Base-by-base conservation (phyloP, 2,329 filamentous ascomycete species). In the Colletotrichum sp. region DNA sequence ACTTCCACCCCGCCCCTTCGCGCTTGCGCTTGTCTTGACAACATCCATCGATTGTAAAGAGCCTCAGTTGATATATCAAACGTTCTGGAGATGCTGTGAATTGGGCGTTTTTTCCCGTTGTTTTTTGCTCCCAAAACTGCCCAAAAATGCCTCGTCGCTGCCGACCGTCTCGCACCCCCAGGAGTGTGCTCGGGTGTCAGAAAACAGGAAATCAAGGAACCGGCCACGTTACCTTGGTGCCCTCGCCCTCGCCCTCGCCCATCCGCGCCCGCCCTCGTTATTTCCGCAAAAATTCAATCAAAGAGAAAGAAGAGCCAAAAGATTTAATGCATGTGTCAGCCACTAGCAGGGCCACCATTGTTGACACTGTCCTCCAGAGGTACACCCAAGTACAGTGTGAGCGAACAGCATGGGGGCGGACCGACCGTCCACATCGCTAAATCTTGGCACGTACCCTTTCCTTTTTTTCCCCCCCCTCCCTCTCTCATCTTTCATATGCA, bases 1-100 rank as follows among this genome's bases (percentile, higher is more conserved):
- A 75, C 73, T 75, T 75, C 73, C 73, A 75, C 73, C 73, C 73
- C 73, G 73, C 73, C 64, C 73, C 73, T 75, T 68, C 73, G 73
- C 73, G 73, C 73, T 65, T 73, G 73, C 73, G 73, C 73, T 75
- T 75, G 73, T 75, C 73, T 75, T 75, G 73, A 75, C 73, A 75
- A 75, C 73, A 75, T 75, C 55, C 73, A 75, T 75, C 63, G 70
- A 75, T 68, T 68, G 30, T 60, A 18, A 62, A 73, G 73, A 75
- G 73, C 73, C 73, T 68, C 73, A 68, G 44, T 26, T 44, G 32
- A 52, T 26, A 68, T 73, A 75, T 73, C 22, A 59, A 26, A 62
- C 36, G 57, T 60, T 52, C 39, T 64, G 24, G 22, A 32, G 32
- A 64, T 65, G 44, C 44, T 73, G 39, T 65, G 44, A 73, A 75